Evolutionary conservation across 495 filamentous ascomycete genomes (phyloP).

Genomic region (Xylaria longipes): DNA sequence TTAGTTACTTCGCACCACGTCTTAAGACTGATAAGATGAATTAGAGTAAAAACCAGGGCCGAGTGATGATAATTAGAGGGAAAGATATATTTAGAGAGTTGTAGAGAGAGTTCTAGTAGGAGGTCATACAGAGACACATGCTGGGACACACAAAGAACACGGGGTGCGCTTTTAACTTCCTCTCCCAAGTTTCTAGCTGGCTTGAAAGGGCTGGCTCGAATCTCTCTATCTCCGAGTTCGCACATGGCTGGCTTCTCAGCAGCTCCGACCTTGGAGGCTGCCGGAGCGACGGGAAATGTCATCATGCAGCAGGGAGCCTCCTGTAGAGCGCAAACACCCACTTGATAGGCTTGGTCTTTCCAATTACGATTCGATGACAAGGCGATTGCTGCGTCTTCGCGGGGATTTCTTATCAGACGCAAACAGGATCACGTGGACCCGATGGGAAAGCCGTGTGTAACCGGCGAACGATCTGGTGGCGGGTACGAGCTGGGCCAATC

Average conservation of each 20-base stretch:
- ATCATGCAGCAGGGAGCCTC: conserved; percentile 26
- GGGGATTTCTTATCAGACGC: conserved; percentile 36
- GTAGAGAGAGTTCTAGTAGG: background rate
- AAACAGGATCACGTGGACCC: conserved; percentile 37
- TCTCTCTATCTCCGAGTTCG: conserved; percentile 43
- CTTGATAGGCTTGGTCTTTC: conserved; percentile 31
- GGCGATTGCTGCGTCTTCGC: conserved; percentile 32
- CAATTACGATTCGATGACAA: conserved; percentile 41
- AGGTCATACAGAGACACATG: background rate
- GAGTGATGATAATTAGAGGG: background rate
- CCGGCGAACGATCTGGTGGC: conserved; percentile 27
- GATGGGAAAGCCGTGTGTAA: conserved; percentile 37
- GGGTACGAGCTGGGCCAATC: conserved; percentile 38
- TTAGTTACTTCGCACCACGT: conserved; percentile 19
- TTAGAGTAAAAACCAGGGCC: background rate
- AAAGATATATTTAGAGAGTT: background rate
- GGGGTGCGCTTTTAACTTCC: conserved; percentile 20
- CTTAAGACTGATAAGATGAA: background rate
- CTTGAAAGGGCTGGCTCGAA: conserved; percentile 24
- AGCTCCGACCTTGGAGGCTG: conserved; percentile 24
- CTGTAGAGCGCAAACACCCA: conserved; percentile 31
- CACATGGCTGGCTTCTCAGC: conserved; percentile 29
- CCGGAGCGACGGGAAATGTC: conserved; percentile 28
- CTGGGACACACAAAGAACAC: background rate
- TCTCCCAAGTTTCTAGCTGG: background rate